phyloP scores from a whole-genome alignment of 805 yeast species.

The Saturnispora ahearnii region DNA sequence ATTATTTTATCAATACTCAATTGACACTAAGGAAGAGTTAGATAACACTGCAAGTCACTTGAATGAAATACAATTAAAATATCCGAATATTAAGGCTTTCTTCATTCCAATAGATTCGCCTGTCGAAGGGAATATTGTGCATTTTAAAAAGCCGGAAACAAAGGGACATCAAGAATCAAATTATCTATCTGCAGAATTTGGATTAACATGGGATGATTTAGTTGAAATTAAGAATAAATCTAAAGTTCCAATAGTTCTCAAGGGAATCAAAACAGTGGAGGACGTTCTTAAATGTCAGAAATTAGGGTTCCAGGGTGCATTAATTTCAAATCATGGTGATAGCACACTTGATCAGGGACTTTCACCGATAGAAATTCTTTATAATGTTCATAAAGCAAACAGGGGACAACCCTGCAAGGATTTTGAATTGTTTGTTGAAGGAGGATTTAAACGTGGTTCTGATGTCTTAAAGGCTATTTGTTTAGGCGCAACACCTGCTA shows the following conservation, averaged over 20 bases:
- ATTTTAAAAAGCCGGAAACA: conserved; percentile 72
- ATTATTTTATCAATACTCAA: conserved; percentile 79
- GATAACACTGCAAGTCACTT: conserved; percentile 32
- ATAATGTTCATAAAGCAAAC: conserved; percentile 36
- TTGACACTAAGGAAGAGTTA: conserved; percentile 53
- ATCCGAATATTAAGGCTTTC: conserved; percentile 55
- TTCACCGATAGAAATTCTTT: conserved; percentile 54
- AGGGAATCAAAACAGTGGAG: conserved; percentile 61
- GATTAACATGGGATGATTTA: conserved; percentile 52
- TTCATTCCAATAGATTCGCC: conserved; percentile 86
- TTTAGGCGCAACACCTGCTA: conserved; percentile 45
- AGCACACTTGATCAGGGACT: conserved; percentile 56
- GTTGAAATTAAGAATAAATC: conserved; percentile 39
- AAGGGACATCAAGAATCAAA: conserved; percentile 30
- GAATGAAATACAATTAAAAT: conserved; percentile 14
- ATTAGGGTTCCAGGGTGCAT: conserved; percentile 52
- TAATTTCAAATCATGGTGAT: conserved; percentile 70
- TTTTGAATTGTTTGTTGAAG: conserved; percentile 43
- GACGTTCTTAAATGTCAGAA: conserved; percentile 54
- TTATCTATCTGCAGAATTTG: conserved; percentile 7
- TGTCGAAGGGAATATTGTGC: conserved; percentile 70
- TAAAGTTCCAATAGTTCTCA: conserved; percentile 40
- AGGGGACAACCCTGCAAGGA: conserved; percentile 31
- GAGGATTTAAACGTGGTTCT: conserved; percentile 37
- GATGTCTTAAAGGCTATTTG: conserved; percentile 36